phyloP scores from a whole-genome alignment of 495 filamentous ascomycete species.

The Lasiosphaeria ovina region DNA sequence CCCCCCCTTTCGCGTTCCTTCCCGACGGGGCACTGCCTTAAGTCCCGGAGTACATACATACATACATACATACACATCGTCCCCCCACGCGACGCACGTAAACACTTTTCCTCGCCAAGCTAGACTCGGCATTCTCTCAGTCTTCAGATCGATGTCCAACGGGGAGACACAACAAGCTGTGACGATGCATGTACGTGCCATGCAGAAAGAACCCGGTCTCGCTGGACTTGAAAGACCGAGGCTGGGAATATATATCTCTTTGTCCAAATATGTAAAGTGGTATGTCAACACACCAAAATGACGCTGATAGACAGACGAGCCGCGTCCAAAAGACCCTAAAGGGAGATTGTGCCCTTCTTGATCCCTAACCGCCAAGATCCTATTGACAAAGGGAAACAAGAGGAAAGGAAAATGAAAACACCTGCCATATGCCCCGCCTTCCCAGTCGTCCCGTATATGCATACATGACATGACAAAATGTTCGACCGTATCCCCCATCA shows the following conservation, averaged over 20 bases:
- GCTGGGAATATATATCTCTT: not conserved
- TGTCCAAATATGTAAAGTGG: not conserved
- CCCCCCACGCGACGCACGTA: not conserved
- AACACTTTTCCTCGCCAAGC: not conserved
- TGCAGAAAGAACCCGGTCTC: not conserved
- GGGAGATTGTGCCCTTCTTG: not conserved
- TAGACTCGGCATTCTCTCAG: not conserved
- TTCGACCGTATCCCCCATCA: slow-evolving; percentile 3
- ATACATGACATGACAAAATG: slow-evolving; percentile 15
- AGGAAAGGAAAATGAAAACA: not conserved
- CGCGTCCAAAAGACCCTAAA: not conserved
- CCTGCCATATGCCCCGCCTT: not conserved
- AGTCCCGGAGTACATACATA: not conserved
- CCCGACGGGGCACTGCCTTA: no score
- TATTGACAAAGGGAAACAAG: not conserved
- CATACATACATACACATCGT: not conserved
- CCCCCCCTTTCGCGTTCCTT: no score
- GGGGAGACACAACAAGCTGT: not conserved
- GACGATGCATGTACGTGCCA: not conserved
- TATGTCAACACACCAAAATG: not conserved
- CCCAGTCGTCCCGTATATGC: slow-evolving; percentile 10
- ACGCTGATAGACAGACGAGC: not conserved
- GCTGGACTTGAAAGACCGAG: not conserved
- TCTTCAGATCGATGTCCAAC: not conserved
- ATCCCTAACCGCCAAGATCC: not conserved